These are phyloP conservation scores for Metschnikowia rubicola DNA, from an alignment of 805 yeast species.

Conservation along the genomic window DNA sequence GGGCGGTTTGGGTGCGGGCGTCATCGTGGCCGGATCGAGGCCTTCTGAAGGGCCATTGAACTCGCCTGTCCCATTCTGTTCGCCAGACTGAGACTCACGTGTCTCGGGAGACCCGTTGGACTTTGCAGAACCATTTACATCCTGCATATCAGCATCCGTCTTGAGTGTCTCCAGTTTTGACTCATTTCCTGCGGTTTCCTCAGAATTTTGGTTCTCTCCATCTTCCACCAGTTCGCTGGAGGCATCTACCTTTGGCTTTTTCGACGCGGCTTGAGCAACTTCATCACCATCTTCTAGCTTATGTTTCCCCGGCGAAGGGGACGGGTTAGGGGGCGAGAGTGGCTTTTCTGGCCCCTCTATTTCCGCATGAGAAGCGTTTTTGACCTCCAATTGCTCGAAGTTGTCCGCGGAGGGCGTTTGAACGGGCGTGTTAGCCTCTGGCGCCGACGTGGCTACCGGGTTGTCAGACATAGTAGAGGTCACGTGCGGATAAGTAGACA, in stretches of 20 bases:
- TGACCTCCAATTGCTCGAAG: conserved; percentile 22
- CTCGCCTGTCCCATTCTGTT: neutral
- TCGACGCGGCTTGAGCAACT: conserved; percentile 14
- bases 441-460: conserved; percentile 17
- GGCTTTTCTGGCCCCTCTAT: conserved; percentile 32
- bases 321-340: conserved; percentile 44
- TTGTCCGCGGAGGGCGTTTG: conserved; percentile 38
- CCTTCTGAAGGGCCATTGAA: neutral
- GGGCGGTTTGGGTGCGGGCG: conserved; percentile 75
- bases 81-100: neutral
- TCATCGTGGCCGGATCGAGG: conserved; percentile 7
- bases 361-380: conserved; percentile 8
- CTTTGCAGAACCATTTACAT: neutral
- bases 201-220: conserved; percentile 6
- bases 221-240: too few relatives aligned
- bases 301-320: conserved; percentile 40
- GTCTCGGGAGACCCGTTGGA: neutral
- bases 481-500: conserved; percentile 13
- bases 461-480: conserved; percentile 25
- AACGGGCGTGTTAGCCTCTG: conserved; percentile 37
- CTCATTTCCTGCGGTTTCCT: neutral
- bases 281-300: conserved; percentile 27
- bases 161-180: too few relatives aligned
- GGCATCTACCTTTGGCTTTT: conserved; percentile 21
- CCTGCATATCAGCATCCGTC: too few relatives aligned